Base-by-base conservation (phyloP, 805 yeast species). In the Huiozyma sinensis region DNA sequence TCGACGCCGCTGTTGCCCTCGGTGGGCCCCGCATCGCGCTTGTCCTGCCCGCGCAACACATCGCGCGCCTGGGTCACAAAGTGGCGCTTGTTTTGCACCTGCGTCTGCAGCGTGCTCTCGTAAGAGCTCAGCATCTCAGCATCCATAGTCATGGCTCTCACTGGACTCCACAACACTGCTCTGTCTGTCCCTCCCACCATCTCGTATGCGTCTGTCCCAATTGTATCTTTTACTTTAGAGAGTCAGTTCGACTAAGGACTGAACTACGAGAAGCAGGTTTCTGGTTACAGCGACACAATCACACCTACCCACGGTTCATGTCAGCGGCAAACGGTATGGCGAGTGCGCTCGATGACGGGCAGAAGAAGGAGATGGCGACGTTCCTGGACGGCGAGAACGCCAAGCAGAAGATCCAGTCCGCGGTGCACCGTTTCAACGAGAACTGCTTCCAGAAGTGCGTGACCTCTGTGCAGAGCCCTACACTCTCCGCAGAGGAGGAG, bases 371-470 rank as follows among this genome's bases (percentile, higher is more conserved):
- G 50, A 77, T 88, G 41, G 70, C 79, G 54, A 71, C 73, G 45
- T 88, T 86, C 68, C 69, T 88, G 40, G 94, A 87, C 59, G 67
- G 81, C 10, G 96, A 89, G 66, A 81, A 83, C 59, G 76, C 92
- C 50, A 86, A 84, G 68, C 80, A 90, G 44, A 86, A 87, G 66
- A 85, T 89, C 30, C 95, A 87, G 63, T 73, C 76, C 68, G 78
- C 94, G 32, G 83, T 89, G 48, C 95, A 89, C 62, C 77, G 73
- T 56, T 87, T 86, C 74, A 88, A 96, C 28, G 89, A 87, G 59
- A 72, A 81, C 71, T 89, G 97, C 63, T 89, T 87, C 73, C 84
- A 82, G 61, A 83, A 84, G 66, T 89, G 97, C 64, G 74, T 87
- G 42, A 67, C 64, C 17, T 47, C 66, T 5, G 61, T 76, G 41